phyloP scores from a whole-genome alignment of 2,329 filamentous ascomycete species.

The Blastomyces percursus region DNA sequence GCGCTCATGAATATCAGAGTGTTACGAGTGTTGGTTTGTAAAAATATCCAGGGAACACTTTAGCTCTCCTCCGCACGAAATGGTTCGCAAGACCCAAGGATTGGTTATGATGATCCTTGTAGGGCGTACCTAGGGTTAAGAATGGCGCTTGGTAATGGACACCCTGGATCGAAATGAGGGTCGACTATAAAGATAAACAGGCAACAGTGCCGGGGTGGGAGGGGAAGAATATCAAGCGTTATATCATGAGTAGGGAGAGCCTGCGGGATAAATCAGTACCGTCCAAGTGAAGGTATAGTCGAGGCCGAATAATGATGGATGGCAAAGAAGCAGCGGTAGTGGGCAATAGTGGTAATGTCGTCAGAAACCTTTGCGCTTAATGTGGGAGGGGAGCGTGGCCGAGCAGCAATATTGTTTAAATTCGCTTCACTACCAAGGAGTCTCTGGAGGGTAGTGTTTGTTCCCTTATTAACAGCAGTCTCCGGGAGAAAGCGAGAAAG shows the following conservation, averaged over 20 bases:
- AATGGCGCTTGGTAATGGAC: constrained; percentile 1
- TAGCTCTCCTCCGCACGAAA: constrained; percentile 12
- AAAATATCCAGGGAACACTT: constrained; percentile 6
- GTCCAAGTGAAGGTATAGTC: constrained; percentile 8
- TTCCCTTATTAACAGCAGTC: not conserved
- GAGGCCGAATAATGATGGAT: constrained; percentile 4
- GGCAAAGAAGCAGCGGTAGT: not conserved
- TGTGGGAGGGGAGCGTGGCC: not conserved
- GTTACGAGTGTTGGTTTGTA: constrained; percentile 12
- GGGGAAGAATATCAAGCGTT: constrained; percentile 10
- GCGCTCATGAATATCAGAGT: constrained; percentile 33
- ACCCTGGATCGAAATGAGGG: not conserved
- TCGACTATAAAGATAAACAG: constrained; percentile 16
- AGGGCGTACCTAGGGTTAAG: constrained; percentile 7
- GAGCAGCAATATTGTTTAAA: constrained; percentile 1
- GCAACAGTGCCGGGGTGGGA: constrained; percentile 7
- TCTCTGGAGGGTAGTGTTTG: not conserved
- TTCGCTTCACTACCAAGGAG: not conserved
- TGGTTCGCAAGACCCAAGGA: constrained; percentile 6
- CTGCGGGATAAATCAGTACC: constrained; percentile 11
- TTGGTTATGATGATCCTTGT: constrained; percentile 14
- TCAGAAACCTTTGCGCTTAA: constrained; percentile 7
- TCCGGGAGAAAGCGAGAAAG: not conserved
- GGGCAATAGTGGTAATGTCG: not conserved
- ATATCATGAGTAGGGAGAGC: constrained; percentile 19